Conservation (phyloP, 257 asterid genomes). For the Lithospermum erythrorhizon region DNA sequence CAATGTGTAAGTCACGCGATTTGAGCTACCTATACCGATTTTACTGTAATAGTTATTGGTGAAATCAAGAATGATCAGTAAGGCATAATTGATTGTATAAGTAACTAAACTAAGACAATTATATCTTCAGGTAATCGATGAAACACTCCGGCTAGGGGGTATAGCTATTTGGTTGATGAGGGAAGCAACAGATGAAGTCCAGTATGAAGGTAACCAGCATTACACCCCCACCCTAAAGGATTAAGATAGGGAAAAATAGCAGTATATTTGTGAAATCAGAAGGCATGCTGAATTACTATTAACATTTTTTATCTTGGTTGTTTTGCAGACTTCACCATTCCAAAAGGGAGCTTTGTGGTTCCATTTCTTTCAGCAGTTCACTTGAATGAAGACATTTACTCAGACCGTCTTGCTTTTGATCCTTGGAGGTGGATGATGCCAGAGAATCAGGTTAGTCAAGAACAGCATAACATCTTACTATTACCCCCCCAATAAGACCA, state of each 20-base stretch:
- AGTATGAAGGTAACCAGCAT: slow-evolving; percentile 43
- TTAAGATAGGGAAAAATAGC: too few relatives aligned
- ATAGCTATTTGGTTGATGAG: slow-evolving; percentile 94
- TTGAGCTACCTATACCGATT: too few relatives aligned
- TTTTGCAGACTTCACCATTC: slow-evolving; percentile 58
- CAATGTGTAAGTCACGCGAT: slow-evolving; percentile 93
- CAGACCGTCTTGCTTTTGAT: slow-evolving; percentile 51
- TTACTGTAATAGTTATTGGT: too few relatives aligned
- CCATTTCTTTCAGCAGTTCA: slow-evolving; percentile 91
- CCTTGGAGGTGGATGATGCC: slow-evolving; percentile 94
- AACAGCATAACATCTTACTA: not conserved
- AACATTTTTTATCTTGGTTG: not conserved
- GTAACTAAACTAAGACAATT: not conserved
- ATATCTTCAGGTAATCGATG: slow-evolving; percentile 62
- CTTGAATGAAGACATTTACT: slow-evolving; percentile 43
- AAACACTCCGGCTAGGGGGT: slow-evolving; percentile 77
- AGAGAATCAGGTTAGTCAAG: slow-evolving; percentile 53
- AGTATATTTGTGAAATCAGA: too few relatives aligned
- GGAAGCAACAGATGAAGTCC: slow-evolving; percentile 65
- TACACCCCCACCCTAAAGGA: not conserved
- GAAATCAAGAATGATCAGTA: not conserved
- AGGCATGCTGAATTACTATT: not conserved
- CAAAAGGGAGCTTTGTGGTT: slow-evolving; percentile 78
- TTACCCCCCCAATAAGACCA: not conserved
- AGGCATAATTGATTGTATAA: not conserved